These are phyloP conservation scores for Xylaria sp. DNA, from an alignment of 2,329 filamentous ascomycete species.

Conservation along the genomic window DNA sequence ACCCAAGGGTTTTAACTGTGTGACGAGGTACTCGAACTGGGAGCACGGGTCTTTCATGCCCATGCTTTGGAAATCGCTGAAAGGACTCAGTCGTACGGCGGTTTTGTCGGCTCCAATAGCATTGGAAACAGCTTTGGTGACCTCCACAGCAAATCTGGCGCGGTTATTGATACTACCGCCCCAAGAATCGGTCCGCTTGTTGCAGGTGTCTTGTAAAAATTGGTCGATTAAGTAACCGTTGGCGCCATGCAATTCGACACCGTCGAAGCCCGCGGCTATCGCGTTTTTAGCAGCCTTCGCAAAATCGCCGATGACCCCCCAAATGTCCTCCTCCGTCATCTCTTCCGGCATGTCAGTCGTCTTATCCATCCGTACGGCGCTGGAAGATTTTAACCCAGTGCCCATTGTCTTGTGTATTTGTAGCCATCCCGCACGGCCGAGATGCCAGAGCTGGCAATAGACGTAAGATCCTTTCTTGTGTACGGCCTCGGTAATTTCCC, in stretches of 20 bases:
- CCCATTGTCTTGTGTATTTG: constrained; percentile 54
- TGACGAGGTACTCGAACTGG: constrained; percentile 66
- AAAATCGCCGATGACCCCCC: constrained; percentile 70
- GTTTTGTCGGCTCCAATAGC: constrained; percentile 63
- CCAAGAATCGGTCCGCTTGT: constrained; percentile 66
- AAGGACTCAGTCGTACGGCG: constrained; percentile 65
- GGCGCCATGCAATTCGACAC: constrained; percentile 70
- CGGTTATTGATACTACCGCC: constrained; percentile 68
- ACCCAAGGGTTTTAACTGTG: constrained; percentile 60
- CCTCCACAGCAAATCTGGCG: constrained; percentile 63
- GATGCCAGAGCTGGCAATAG: constrained; percentile 73
- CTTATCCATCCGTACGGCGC: constrained; percentile 58
- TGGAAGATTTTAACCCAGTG: constrained; percentile 60
- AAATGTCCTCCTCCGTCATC: constrained; percentile 75
- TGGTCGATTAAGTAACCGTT: constrained; percentile 71
- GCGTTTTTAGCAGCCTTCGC: constrained; percentile 66
- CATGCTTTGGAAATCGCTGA: constrained; percentile 68
- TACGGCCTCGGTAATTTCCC: constrained; percentile 68
- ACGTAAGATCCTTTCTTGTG: constrained; percentile 71
- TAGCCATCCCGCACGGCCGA: constrained; percentile 64
- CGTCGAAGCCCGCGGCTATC: constrained; percentile 74
- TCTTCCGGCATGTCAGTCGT: constrained; percentile 66
- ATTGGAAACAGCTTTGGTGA: constrained; percentile 61
- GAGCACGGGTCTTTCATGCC: constrained; percentile 65
- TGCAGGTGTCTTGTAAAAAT: constrained; percentile 59